These are phyloP conservation scores for Lipomyces yamanashiensis DNA, from an alignment of 805 yeast genomes.

Conservation along the genomic window DNA sequence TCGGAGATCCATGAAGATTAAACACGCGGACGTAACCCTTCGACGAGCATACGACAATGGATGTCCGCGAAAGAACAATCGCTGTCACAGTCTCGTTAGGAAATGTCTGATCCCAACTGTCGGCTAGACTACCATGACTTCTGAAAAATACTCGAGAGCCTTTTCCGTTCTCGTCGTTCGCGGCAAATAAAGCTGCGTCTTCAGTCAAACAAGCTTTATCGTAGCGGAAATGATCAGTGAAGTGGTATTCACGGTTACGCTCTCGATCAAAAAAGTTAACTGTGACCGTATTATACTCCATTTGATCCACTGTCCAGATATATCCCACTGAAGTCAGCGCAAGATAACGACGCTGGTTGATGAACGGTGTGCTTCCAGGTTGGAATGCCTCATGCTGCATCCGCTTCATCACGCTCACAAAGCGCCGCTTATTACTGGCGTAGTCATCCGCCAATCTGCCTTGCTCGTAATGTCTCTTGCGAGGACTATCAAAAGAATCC, in stretches of 20 bases:
- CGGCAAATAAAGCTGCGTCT: constrained; percentile 40
- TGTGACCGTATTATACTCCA: constrained; percentile 70
- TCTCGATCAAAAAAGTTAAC: constrained; percentile 85
- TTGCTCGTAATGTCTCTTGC: not conserved
- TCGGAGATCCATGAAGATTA: constrained; percentile 73
- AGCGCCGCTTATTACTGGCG: constrained; percentile 12
- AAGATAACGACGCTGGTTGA: constrained; percentile 68
- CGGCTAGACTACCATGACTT: constrained; percentile 61
- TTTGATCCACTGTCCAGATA: constrained; percentile 73
- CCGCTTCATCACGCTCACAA: constrained; percentile 8
- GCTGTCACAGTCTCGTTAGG: constrained; percentile 59
- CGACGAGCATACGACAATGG: constrained; percentile 72
- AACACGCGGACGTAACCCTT: constrained; percentile 74
- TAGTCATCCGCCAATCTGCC: constrained; percentile 2
- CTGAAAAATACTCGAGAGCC: constrained; percentile 60
- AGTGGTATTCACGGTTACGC: constrained; percentile 77
- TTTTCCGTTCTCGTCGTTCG: constrained; percentile 17
- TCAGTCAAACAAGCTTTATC: constrained; percentile 76
- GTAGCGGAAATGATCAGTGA: constrained; percentile 71
- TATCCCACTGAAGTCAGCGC: constrained; percentile 58
- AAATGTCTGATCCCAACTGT: constrained; percentile 65
- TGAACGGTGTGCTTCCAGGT: constrained; percentile 89
- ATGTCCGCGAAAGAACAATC: constrained; percentile 65
- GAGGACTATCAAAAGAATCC: constrained; percentile 14
- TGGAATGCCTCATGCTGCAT: constrained; percentile 61